A percentile compares a stretch with the other conserved stretches of the same genome.
phyloP scores from a whole-genome alignment of 1,284 basidiomycete genomes.

The Quambalaria eucalypti region DNA sequence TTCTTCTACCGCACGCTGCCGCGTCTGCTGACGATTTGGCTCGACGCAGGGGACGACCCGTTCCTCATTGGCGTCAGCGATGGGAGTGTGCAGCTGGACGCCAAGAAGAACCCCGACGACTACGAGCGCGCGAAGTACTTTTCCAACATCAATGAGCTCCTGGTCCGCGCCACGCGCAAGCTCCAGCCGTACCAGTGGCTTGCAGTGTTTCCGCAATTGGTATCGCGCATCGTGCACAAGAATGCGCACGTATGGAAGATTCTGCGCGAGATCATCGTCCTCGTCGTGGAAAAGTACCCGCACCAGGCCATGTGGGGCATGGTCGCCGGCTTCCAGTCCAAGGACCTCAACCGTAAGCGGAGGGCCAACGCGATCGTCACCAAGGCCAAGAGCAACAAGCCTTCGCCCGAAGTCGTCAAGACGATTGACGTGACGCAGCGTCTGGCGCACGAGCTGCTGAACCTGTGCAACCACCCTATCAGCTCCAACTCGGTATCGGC shows the following conservation, averaged over 20 bases:
- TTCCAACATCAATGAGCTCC: slow-evolving; percentile 47
- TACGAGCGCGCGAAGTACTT: slow-evolving; percentile 30
- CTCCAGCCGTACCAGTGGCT: slow-evolving; percentile 69
- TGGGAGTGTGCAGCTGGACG: slow-evolving; percentile 14
- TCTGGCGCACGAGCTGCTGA: slow-evolving; percentile 39
- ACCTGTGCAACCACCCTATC: slow-evolving; percentile 37
- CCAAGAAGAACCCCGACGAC: slow-evolving; percentile 1
- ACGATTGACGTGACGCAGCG: slow-evolving; percentile 27
- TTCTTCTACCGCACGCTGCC: slow-evolving; percentile 95
- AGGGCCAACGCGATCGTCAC: slow-evolving; percentile 62
- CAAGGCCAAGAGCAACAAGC: slow-evolving; percentile 55
- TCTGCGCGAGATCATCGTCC: slow-evolving; percentile 63
- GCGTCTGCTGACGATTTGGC: slow-evolving; percentile 86
- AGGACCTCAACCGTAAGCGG: slow-evolving; percentile 57
- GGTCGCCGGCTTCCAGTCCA: slow-evolving; percentile 78
- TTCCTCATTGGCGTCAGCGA: slow-evolving; percentile 23
- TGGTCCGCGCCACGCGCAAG: slow-evolving; percentile 61
- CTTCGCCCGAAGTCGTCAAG: slow-evolving; percentile 20
- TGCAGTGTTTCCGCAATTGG: slow-evolving; percentile 91
- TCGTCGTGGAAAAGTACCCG: slow-evolving; percentile 72
- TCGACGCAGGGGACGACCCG: slow-evolving; percentile 71
- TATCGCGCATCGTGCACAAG: slow-evolving; percentile 79
- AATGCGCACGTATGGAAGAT: slow-evolving; percentile 62
- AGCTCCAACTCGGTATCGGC: slow-evolving; percentile 14
- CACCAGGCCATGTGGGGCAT: slow-evolving; percentile 91